phyloP scores from a whole-genome alignment of 768 basidiomycete species.

The Hebeloma cylindrosporum region DNA sequence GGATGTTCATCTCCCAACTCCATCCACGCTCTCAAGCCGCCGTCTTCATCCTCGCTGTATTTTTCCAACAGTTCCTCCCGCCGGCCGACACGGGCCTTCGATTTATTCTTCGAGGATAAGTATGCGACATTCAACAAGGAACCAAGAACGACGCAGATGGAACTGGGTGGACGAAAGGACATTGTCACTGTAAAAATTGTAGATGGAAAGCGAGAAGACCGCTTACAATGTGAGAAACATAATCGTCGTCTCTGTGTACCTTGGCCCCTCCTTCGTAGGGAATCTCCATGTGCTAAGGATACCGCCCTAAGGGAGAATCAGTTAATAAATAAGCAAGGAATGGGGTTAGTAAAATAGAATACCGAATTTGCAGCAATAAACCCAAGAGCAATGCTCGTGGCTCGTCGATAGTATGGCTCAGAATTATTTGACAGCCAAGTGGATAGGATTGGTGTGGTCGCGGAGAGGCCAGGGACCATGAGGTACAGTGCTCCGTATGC shows the following conservation, averaged over 20 bases:
- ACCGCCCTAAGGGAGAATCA: slow-evolving; percentile 26
- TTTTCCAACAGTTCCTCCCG: slow-evolving; percentile 31
- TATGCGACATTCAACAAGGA: slow-evolving; percentile 23
- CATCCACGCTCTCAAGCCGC: slow-evolving; percentile 29
- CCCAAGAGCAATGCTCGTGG: slow-evolving; percentile 32
- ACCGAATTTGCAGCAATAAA: slow-evolving; percentile 36
- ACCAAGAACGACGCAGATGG: slow-evolving; percentile 5
- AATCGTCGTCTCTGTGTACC: slow-evolving; percentile 33
- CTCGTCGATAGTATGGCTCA: slow-evolving; percentile 35
- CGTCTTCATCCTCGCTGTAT: slow-evolving; percentile 29
- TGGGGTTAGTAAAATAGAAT: slow-evolving; percentile 5
- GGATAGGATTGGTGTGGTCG: slow-evolving; percentile 26
- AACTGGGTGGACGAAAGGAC: slow-evolving; percentile 16
- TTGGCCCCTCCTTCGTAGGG: slow-evolving; percentile 36
- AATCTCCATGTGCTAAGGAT: slow-evolving; percentile 40
- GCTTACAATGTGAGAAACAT: slow-evolving; percentile 36
- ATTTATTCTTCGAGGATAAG: slow-evolving; percentile 30
- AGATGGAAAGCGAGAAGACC: background rate
- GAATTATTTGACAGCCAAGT: slow-evolving; percentile 39
- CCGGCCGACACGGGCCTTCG: slow-evolving; percentile 22
- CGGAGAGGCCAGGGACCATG: slow-evolving; percentile 33
- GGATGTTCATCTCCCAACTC: slow-evolving; percentile 37
- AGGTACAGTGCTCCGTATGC: slow-evolving; percentile 34
- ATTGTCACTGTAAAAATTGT: slow-evolving; percentile 7
- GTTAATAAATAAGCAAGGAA: background rate